Conservation (phyloP, 2,329 filamentous ascomycete genomes). For the Fusarium euwallaceae region DNA sequence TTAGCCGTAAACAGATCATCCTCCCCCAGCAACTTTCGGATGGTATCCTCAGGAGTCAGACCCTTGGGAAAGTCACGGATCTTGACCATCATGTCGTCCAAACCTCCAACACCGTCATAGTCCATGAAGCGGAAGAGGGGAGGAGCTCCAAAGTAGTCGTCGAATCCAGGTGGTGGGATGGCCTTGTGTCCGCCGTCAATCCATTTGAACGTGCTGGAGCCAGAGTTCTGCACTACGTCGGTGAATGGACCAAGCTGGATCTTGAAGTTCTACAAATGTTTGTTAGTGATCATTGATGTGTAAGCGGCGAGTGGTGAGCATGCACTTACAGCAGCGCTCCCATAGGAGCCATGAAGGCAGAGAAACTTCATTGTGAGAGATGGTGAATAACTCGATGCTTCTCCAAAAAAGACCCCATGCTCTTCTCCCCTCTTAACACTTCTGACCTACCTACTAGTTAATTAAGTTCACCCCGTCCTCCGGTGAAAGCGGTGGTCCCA, state of each 20-base stretch:
- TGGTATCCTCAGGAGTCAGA: slow-evolving; percentile 67
- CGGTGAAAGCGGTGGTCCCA: not conserved
- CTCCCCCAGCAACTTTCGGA: slow-evolving; percentile 62
- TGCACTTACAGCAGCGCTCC: slow-evolving; percentile 64
- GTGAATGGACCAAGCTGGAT: slow-evolving; percentile 61
- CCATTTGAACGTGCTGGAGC: slow-evolving; percentile 58
- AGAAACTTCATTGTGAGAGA: slow-evolving; percentile 64
- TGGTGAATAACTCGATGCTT: not conserved
- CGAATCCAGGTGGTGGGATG: slow-evolving; percentile 65
- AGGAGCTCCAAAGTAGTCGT: slow-evolving; percentile 68
- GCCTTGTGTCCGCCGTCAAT: slow-evolving; percentile 65
- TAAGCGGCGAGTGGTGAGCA: not conserved
- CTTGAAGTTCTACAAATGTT: slow-evolving; percentile 63
- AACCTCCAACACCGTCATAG: slow-evolving; percentile 56
- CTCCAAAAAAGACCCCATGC: not conserved
- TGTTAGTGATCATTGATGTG: slow-evolving; percentile 1
- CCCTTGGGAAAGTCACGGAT: slow-evolving; percentile 68
- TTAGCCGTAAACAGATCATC: slow-evolving; percentile 26
- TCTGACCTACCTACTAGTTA: not conserved
- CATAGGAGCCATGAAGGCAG: slow-evolving; percentile 70
- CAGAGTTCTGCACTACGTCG: slow-evolving; percentile 30
- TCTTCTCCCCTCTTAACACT: not conserved
- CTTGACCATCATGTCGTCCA: slow-evolving; percentile 62
- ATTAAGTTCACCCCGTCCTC: not conserved
- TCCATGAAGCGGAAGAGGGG: slow-evolving; percentile 70